phyloP scores from a whole-genome alignment of 805 yeast species.

The Cyberlindnera bimundalis region DNA sequence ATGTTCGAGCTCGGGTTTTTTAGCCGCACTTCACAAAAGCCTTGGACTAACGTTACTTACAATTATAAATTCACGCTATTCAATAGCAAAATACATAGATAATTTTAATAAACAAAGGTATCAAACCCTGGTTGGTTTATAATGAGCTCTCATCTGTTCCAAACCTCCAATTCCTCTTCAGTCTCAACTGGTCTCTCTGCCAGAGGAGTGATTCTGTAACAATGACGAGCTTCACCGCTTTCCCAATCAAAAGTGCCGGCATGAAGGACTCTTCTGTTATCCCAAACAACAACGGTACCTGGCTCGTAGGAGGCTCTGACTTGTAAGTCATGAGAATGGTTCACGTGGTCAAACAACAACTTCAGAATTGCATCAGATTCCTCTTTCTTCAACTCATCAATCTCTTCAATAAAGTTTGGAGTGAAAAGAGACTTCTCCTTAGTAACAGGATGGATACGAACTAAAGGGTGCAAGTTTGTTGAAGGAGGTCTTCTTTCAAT shows the following conservation, averaged over 20 bases:
- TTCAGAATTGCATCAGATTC: constrained; percentile 62
- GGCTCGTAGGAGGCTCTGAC: constrained; percentile 71
- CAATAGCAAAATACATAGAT: too few relatives aligned
- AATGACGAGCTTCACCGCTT: constrained; percentile 63
- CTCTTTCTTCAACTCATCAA: constrained; percentile 68
- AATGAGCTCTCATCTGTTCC: constrained; percentile 14
- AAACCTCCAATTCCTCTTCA: constrained; percentile 36
- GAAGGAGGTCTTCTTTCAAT: constrained; percentile 64
- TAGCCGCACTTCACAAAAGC: too few relatives aligned
- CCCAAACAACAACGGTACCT: constrained; percentile 72
- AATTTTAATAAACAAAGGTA: too few relatives aligned
- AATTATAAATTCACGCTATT: not conserved
- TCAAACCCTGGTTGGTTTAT: not conserved
- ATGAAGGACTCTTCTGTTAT: constrained; percentile 68
- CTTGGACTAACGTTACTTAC: not conserved
- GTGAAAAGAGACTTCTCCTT: constrained; percentile 56
- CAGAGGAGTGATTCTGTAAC: constrained; percentile 67
- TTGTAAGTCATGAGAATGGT: constrained; percentile 57
- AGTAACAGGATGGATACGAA: constrained; percentile 71
- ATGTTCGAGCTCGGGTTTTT: not conserved
- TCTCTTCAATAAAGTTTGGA: constrained; percentile 61
- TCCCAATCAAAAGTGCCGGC: constrained; percentile 73
- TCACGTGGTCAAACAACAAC: constrained; percentile 52
- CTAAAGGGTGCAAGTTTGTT: constrained; percentile 57
- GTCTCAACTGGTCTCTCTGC: constrained; percentile 66